phyloP scores from a whole-genome alignment of 106 monocot genomes.

The Xerophyta viscosa region DNA sequence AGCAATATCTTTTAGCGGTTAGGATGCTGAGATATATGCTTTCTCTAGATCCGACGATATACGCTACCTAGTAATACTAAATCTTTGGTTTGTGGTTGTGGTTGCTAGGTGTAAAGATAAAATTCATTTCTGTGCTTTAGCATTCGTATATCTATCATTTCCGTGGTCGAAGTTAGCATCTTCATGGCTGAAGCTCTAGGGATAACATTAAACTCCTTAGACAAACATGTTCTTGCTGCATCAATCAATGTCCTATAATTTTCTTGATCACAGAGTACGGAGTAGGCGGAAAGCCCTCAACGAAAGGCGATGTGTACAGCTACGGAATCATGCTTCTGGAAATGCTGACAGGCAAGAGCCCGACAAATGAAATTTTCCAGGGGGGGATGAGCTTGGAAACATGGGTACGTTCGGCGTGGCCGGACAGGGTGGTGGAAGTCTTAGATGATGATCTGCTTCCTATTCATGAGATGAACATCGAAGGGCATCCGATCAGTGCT shows the following conservation, averaged over 20 bases:
- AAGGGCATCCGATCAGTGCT: not conserved
- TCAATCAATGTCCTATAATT: too few species aligned
- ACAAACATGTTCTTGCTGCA: too few species aligned
- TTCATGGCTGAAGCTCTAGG: too few species aligned
- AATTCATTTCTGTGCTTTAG: too few species aligned
- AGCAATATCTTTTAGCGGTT: too few species aligned
- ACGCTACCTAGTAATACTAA: too few species aligned
- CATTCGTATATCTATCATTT: too few species aligned
- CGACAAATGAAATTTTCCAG: conserved; percentile 19
- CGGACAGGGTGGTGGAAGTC: not conserved
- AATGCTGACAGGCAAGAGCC: conserved; percentile 36
- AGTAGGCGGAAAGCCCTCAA: conserved; percentile 16
- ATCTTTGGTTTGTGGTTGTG: too few species aligned
- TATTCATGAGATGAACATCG: not conserved
- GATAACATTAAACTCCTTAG: too few species aligned
- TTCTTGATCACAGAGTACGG: conserved; percentile 22
- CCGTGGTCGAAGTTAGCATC: too few species aligned
- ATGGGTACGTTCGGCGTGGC: not conserved
- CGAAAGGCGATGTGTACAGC: conserved; percentile 32
- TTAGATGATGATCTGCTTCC: conserved; percentile 6
- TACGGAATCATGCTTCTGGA: conserved; percentile 26
- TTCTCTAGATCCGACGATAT: not conserved
- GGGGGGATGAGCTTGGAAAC: not conserved
- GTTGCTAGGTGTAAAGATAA: too few species aligned
- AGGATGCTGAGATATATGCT: too few species aligned